Evolutionary conservation across 2,329 filamentous ascomycete genomes (phyloP), one percentile per base, ranked within the genome.

Genomic region (Colletotrichum plurivorum): DNA sequence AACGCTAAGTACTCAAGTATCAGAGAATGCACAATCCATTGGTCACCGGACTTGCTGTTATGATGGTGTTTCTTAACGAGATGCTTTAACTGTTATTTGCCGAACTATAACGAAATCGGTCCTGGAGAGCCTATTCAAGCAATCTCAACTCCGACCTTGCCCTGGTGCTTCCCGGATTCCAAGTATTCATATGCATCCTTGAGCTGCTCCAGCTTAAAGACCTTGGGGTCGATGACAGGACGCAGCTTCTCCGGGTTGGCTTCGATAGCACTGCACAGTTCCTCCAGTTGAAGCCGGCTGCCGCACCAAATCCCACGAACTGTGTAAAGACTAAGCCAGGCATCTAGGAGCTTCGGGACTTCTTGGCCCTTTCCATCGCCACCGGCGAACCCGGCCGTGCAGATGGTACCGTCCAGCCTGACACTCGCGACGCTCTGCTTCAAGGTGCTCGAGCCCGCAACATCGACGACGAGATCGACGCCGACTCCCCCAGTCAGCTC

Each of bases 241-340:
- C 66, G 55, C 16, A 69, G 49, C 66, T 56, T 66, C 18, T 82
- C 82, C 25, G 80, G 77, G 5, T 83, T 82, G 55, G 78, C 83
- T 71, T 87, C 85, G 63, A 88, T 81, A 16, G 84, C 84, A 1
- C 78, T 76, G 71, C 81, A 82, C 82, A 88, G 85, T 10, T 68
- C 64, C 20, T 87, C 84, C 77, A 88, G 82, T 78, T 85, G 82
- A 3, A 75, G 51, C 16, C 84, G 76, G 73, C 69, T 84, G 4
- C 86, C 86, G 7, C 84, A 82, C 49, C 84, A 76, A 4, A 87
- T 71, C 31, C 84, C 85, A 3, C 86, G 77, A 7, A 81, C 80
- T 0, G 81, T 87, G 75, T 82, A 82, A 12, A 78, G 58, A 20
- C 74, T 78, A 25, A 65, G 79, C 77, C 73, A 82, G 53, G 69